Conservation (phyloP, 768 basidiomycete species). For the Leccinellum albellum region DNA sequence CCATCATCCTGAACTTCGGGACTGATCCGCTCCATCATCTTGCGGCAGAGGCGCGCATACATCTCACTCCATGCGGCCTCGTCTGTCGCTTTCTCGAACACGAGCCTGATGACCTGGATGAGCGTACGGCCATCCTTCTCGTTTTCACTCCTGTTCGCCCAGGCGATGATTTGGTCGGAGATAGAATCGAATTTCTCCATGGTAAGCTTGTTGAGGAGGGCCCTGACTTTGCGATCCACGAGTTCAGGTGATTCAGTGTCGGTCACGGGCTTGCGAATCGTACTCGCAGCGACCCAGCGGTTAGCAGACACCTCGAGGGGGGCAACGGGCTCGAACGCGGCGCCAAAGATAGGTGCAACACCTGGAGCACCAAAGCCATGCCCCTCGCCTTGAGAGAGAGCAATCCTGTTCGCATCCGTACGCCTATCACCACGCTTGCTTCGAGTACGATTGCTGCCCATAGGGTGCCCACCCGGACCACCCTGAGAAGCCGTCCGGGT, state of each 20-base stretch:
- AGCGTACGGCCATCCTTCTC: slow-evolving; percentile 93
- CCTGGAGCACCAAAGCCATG: slow-evolving; percentile 31
- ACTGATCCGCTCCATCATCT: slow-evolving; percentile 94
- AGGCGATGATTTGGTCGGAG: slow-evolving; percentile 89
- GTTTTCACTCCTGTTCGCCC: slow-evolving; percentile 91
- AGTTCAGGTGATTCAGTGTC: slow-evolving; percentile 75
- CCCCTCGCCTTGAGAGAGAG: slow-evolving; percentile 35
- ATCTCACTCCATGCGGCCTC: slow-evolving; percentile 95
- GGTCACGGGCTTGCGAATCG: slow-evolving; percentile 39
- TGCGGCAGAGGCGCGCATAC: slow-evolving; percentile 92
- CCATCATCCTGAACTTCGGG: slow-evolving; percentile 85
- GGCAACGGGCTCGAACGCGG: slow-evolving; percentile 59
- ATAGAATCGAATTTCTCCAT: slow-evolving; percentile 97
- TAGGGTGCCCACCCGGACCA: slow-evolving; percentile 48
- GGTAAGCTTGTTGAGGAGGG: slow-evolving; percentile 90
- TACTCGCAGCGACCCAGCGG: slow-evolving; percentile 63
- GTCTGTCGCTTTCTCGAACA: slow-evolving; percentile 97
- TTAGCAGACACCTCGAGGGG: slow-evolving; percentile 79
- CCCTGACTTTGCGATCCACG: slow-evolving; percentile 91
- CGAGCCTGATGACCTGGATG: slow-evolving; percentile 92
- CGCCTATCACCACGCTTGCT: slow-evolving; percentile 85
- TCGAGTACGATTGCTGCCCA: slow-evolving; percentile 59
- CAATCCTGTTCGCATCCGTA: slow-evolving; percentile 48
- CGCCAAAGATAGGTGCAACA: slow-evolving; percentile 27
- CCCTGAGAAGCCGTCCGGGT: slow-evolving; percentile 65